Conservation (phyloP, 306 rosid genomes). For the Dalbergia cochinchinensis region DNA sequence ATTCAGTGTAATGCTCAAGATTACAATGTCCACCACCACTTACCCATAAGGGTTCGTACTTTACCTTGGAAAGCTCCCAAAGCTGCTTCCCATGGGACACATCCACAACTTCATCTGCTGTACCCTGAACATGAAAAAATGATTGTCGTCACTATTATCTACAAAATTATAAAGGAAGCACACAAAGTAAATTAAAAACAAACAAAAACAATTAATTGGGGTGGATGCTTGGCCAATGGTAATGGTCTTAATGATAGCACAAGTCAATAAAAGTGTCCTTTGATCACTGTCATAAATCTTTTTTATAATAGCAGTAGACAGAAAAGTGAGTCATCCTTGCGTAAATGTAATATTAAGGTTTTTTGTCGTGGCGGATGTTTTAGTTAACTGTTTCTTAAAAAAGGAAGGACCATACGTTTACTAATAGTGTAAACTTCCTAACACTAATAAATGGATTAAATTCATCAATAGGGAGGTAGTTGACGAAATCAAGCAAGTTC, state of each 20-base stretch:
- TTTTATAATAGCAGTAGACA: neutral
- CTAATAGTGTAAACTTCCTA: neutral
- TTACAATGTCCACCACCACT: slow-evolving; percentile 95
- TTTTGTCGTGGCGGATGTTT: slow-evolving; percentile 11
- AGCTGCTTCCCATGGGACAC: slow-evolving; percentile 92
- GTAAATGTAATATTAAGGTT: neutral
- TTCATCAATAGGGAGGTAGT: slow-evolving; percentile 12
- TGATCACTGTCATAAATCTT: neutral
- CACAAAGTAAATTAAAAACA: neutral
- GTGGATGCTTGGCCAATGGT: neutral
- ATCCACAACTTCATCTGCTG: slow-evolving; percentile 95
- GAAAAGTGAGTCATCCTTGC: neutral
- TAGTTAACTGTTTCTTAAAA: neutral
- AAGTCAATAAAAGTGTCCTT: neutral
- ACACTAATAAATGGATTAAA: slow-evolving; percentile 5
- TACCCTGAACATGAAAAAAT: slow-evolving; percentile 66
- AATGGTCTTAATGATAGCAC: slow-evolving; percentile 24
- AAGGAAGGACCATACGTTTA: neutral
- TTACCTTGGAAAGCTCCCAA: slow-evolving; percentile 89
- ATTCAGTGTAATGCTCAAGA: slow-evolving; percentile 93
- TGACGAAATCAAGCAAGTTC: slow-evolving; percentile 11
- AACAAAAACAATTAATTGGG: neutral
- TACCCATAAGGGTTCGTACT: slow-evolving; percentile 91
- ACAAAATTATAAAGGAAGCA: slow-evolving; percentile 5
- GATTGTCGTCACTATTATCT: slow-evolving; percentile 12